These are phyloP conservation scores for Eimeria brunetti DNA, from an alignment of 169 alveolate species.

Conservation along the genomic window DNA sequence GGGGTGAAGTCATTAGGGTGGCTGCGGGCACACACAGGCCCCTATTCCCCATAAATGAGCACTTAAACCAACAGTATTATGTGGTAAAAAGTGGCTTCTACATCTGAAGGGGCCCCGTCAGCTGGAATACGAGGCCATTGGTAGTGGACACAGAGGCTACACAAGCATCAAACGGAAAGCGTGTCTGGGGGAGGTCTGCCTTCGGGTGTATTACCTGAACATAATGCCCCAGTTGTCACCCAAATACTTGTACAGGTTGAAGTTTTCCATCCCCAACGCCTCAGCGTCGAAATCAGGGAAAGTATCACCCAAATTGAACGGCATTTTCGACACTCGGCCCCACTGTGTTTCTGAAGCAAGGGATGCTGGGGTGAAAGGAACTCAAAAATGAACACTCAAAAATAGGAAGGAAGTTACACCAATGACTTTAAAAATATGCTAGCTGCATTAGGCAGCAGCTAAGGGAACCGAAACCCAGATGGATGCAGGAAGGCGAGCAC, in stretches of 20 bases:
- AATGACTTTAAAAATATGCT: not conserved
- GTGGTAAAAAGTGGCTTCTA: not conserved
- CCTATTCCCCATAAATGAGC: not conserved
- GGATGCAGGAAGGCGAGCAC: too few species aligned
- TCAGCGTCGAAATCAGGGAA: constrained; percentile 79
- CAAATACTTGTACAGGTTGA: constrained; percentile 62
- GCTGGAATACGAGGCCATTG: not conserved
- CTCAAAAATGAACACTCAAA: not conserved
- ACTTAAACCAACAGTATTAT: not conserved
- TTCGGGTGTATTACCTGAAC: constrained; percentile 37
- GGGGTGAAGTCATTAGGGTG: constrained; percentile 91
- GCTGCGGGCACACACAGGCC: constrained; percentile 32
- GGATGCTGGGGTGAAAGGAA: not conserved
- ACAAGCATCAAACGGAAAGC: not conserved
- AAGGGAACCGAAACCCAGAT: too few species aligned
- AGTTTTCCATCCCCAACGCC: constrained; percentile 69
- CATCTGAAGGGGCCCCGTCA: not conserved
- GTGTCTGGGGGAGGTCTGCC: not conserved
- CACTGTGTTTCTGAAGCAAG: not conserved
- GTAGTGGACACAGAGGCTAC: not conserved
- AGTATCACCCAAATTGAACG: constrained; percentile 35
- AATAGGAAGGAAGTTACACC: not conserved
- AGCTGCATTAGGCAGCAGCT: too few species aligned
- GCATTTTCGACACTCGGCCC: constrained; percentile 19
- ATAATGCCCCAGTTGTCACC: constrained; percentile 80